These are phyloP conservation scores for Cucurbitaria berberidis DNA, from an alignment of 2,329 filamentous ascomycete species.

Conservation along the genomic window DNA sequence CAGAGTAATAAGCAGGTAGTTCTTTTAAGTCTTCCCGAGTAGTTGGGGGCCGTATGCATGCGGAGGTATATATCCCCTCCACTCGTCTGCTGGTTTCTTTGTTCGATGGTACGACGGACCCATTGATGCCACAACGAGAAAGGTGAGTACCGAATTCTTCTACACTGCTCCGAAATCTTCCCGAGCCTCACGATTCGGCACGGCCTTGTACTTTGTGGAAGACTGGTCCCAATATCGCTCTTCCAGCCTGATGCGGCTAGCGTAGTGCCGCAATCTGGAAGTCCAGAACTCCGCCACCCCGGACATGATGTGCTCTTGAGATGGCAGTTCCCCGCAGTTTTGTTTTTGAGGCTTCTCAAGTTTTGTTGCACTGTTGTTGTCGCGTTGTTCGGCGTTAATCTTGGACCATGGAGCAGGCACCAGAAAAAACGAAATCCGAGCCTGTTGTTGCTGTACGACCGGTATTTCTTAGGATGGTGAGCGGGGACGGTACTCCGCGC, in stretches of 20 bases:
- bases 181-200: neutral
- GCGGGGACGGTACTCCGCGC: neutral
- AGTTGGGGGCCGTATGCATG: neutral
- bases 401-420: constrained; percentile 5
- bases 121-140: neutral
- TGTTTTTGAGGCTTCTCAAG: neutral
- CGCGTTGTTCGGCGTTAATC: neutral
- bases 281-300: constrained; percentile 12
- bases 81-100: neutral
- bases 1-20: neutral
- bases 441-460: constrained; percentile 8
- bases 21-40: neutral
- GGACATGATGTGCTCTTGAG: neutral
- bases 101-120: neutral
- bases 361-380: neutral
- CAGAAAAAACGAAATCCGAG: constrained; percentile 3
- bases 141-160: neutral
- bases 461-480: constrained; percentile 1
- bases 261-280: neutral
- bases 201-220: neutral
- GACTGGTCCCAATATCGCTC: neutral
- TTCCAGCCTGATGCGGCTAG: constrained; percentile 6
- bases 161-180: neutral
- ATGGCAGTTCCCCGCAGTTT: neutral
- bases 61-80: neutral